Percentiles rank a stretch among this genome's conserved stretches.
These are phyloP conservation scores for Podila epicladia DNA, from an alignment of 192 early-diverging fungal genomes.

Conservation along the genomic window DNA sequence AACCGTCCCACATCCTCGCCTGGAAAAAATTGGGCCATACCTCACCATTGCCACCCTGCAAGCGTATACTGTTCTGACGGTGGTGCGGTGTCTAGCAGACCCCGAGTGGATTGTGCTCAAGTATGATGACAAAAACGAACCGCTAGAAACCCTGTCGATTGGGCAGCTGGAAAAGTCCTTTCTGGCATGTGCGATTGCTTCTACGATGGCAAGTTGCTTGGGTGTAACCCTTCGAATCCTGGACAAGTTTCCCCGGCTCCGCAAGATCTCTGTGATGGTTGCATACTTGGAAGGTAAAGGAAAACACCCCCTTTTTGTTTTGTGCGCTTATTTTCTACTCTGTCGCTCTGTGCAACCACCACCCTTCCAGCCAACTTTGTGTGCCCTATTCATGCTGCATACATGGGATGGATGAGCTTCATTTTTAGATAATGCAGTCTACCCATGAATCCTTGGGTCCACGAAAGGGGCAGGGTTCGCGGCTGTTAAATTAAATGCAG, in stretches of 20 bases:
- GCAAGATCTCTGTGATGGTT: constrained; percentile 34
- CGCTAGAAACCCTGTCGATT: constrained; percentile 1
- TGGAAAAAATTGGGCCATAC: constrained; percentile 38
- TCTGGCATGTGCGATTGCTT: constrained; percentile 32
- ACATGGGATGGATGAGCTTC: neutral
- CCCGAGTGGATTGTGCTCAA: constrained; percentile 30
- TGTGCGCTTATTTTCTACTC: neutral
- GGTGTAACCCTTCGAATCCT: constrained; percentile 36
- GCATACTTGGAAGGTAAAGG: constrained; percentile 48
- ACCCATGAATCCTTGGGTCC: neutral
- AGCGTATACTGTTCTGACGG: constrained; percentile 41
- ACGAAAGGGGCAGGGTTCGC: too few species aligned
- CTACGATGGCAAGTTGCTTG: constrained; percentile 43
- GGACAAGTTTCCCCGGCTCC: constrained; percentile 30
- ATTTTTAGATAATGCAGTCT: neutral
- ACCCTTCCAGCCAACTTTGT: neutral
- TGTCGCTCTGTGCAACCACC: neutral
- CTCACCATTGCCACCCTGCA: constrained; percentile 37
- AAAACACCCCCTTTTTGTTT: neutral
- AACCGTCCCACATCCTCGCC: constrained; percentile 17
- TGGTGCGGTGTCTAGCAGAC: constrained; percentile 39
- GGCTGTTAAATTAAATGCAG: too few species aligned
- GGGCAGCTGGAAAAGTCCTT: constrained; percentile 27
- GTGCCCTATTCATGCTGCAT: neutral
- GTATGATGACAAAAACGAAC: neutral